Evolutionary conservation across 805 yeast species (phyloP).

Genomic region (Starmera caribaea): DNA sequence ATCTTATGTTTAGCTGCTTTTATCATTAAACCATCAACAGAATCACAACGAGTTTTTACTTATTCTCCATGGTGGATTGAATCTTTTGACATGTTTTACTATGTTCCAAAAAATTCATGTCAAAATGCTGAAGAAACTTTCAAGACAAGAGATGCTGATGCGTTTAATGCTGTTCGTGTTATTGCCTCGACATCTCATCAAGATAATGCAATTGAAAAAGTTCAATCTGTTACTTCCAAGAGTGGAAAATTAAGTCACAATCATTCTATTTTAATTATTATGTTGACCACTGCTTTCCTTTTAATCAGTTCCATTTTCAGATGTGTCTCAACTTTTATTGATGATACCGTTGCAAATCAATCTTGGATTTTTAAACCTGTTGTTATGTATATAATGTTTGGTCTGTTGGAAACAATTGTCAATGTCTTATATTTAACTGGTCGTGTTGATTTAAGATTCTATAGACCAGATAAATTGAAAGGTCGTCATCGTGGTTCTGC

Average conservation of each 20-base stretch:
- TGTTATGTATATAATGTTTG: constrained; percentile 62
- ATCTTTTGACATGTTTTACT: constrained; percentile 48
- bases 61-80: constrained; percentile 79
- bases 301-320: constrained; percentile 43
- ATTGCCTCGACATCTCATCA: constrained; percentile 45
- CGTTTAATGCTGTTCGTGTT: constrained; percentile 40
- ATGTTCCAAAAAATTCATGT: constrained; percentile 43
- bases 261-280: constrained; percentile 33
- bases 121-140: constrained; percentile 37
- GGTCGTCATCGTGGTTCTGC: neutral
- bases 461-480: constrained; percentile 58
- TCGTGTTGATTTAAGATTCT: constrained; percentile 68
- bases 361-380: constrained; percentile 42
- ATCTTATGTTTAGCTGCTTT: constrained; percentile 41
- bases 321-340: constrained; percentile 34
- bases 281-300: constrained; percentile 36
- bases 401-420: constrained; percentile 51
- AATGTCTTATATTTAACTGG: constrained; percentile 48
- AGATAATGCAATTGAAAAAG: constrained; percentile 22
- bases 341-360: constrained; percentile 19
- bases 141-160: constrained; percentile 36
- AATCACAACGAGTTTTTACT: constrained; percentile 39
- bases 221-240: constrained; percentile 19
- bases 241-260: constrained; percentile 36
- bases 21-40: constrained; percentile 42